Base-by-base conservation (phyloP, 2,329 filamentous ascomycete species). In the Aspergillus intermedius region DNA sequence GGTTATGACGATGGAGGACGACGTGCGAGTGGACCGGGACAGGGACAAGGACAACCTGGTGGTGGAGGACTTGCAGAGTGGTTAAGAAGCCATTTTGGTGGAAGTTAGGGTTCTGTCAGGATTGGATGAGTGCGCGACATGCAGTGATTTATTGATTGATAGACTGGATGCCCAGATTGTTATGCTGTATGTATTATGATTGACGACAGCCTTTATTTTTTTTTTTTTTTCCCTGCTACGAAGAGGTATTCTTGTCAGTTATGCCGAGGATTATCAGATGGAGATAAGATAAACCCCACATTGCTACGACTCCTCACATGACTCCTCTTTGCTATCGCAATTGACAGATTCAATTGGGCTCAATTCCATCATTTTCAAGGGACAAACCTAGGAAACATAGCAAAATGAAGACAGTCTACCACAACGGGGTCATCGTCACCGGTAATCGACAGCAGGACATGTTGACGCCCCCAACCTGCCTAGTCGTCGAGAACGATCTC, bases 401-500 rank as follows among this genome's bases (percentile, higher is more conserved):
- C 19, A 21, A 30, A 30, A 57, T 55, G 54, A 57, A 51, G 40
- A 57, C 50, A 10, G 46, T 57, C 44, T 58, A 51, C 41, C 51
- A 39, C 23, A 58, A 55, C 43, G 53, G 28, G 32, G 21, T 42
- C 21, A 42, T 58, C 17, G 21, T 52, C 47, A 48, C 49, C 25
- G 45, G 40, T 12, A n/a, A 17, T 23, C 32, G 21, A 10, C 13
- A 7, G 5, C 13, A 39, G 17, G 34, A 46, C 10, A 9, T 43
- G 12, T 39, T 49, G 13, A 19, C 41, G 4, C 15, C 46, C 25
- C 37, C 35, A 40, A 47, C 49, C 13, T 53, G 49, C 44, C 63
- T 76, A 56, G 55, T 74, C 6, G 56, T 74, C 17, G 55, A 69
- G 2, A 58, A 68, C 46, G 72, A 70, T 47, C 64, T 57, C 32